phyloP scores from a whole-genome alignment of 805 yeast genomes.

The Kazachstania africana region DNA sequence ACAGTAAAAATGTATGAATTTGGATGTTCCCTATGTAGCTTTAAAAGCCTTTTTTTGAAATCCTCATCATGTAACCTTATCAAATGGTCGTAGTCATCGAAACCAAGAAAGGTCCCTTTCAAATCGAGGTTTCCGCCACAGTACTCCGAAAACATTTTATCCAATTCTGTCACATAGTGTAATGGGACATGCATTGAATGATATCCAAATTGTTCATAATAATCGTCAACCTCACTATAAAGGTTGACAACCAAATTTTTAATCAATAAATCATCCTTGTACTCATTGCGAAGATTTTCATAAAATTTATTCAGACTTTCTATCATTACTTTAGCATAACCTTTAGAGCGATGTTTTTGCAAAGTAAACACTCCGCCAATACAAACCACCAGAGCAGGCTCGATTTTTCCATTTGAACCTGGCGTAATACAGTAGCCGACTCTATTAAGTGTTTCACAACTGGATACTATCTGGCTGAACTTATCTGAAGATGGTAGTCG shows the following conservation, averaged over 20 bases:
- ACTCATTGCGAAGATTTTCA: slow-evolving; percentile 18
- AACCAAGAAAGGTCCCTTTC: slow-evolving; percentile 17
- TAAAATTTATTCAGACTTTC: slow-evolving; percentile 24
- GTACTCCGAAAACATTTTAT: slow-evolving; percentile 9
- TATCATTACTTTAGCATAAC: slow-evolving; percentile 44
- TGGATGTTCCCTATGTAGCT: slow-evolving; percentile 13
- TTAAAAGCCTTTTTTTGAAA: slow-evolving; percentile 11
- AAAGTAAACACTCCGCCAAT: slow-evolving; percentile 54
- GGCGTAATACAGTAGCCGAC: slow-evolving; percentile 24
- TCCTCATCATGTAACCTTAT: slow-evolving; percentile 18
- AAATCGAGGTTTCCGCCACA: slow-evolving; percentile 5
- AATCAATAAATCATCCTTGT: slow-evolving; percentile 19
- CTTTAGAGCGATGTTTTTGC: slow-evolving; percentile 36
- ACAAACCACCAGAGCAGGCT: slow-evolving; percentile 27
- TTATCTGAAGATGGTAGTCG: slow-evolving; percentile 13
- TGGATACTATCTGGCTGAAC: slow-evolving; percentile 28
- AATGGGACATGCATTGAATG: slow-evolving; percentile 30
- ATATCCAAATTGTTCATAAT: slow-evolving; percentile 55
- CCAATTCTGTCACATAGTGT: slow-evolving; percentile 21
- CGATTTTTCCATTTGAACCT: slow-evolving; percentile 14
- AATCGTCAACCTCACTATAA: slow-evolving; percentile 66
- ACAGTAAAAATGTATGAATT: slow-evolving; percentile 22
- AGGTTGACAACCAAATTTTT: slow-evolving; percentile 31
- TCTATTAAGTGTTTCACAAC: slow-evolving; percentile 32
- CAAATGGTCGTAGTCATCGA: slow-evolving; percentile 24